Percentiles rank a stretch among this genome's conserved stretches.
phyloP scores from a whole-genome alignment of 208 protist species.

The Borovskyia barvae region DNA sequence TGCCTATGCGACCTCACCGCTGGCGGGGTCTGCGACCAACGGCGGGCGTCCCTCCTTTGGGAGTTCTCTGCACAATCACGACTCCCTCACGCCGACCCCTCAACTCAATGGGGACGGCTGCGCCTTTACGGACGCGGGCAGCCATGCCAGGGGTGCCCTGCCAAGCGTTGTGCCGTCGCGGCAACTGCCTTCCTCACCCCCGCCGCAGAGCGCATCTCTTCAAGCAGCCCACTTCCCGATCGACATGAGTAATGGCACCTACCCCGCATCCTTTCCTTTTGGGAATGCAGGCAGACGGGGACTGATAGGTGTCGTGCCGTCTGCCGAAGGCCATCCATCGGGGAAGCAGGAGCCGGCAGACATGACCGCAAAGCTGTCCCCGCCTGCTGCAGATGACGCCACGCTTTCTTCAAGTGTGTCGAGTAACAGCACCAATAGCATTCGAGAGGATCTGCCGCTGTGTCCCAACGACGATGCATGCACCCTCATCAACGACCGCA shows the following conservation, averaged over 20 bases:
- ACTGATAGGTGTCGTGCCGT: constrained; percentile 1
- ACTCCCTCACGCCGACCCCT: constrained; percentile 14
- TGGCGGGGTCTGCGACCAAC: background rate
- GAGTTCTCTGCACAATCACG: background rate
- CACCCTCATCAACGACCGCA: constrained; percentile 73
- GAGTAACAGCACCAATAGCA: constrained; percentile 61
- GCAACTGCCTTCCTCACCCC: constrained; percentile 1
- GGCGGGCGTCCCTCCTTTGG: background rate
- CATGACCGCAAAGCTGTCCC: too few relatives aligned
- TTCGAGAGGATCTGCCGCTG: constrained; percentile 59
- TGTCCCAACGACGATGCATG: constrained; percentile 78
- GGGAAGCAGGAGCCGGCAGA: too few relatives aligned
- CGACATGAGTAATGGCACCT: constrained; percentile 11
- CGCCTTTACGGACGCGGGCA: constrained; percentile 4
- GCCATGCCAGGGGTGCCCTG: background rate
- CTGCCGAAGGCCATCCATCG: background rate
- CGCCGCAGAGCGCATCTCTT: constrained; percentile 7
- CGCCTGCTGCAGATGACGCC: constrained; percentile 41
- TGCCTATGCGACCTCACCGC: constrained; percentile 4
- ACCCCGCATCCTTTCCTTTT: background rate
- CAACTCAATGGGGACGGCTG: background rate
- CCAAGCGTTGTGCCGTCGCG: constrained; percentile 1
- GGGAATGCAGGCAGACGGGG: background rate
- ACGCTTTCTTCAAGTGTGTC: constrained; percentile 45
- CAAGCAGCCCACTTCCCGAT: too few relatives aligned